Base-by-base conservation (phyloP, 768 basidiomycete genomes). In the Hirschioporus abietinus region DNA sequence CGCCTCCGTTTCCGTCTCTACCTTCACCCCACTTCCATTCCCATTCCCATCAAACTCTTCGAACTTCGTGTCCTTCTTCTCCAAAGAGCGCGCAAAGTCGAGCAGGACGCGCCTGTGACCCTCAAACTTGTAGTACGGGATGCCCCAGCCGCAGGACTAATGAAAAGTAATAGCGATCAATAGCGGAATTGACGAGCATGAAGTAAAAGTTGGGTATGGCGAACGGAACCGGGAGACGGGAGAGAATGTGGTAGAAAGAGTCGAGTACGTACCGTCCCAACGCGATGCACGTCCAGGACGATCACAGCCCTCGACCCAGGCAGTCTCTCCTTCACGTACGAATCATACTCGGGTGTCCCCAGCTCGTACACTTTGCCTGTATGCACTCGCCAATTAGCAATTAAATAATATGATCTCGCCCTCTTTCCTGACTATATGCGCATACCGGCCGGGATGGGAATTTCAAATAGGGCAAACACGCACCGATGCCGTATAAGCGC, bases 121-220 rank as follows among this genome's bases (percentile, higher is more conserved):
- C 58, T 83, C 74, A 75, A 84, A 90, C 52, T 80, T 77, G 72
- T 84, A 89, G 70, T 82, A 81, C 1, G 90, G 89, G 26, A 89
- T 82, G 0, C 82, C 82, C 69, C 81, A 90, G 24, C 89, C 88
- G 69, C 88, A 91, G 0, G 88, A 88, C 89, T 90, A 67, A 35
- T 2, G 25, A 17, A 25, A 4, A n/a, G n/a, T n/a, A n/a, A n/a
- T n/a, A n/a, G n/a, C n/a, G n/a, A n/a, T n/a, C n/a, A n/a, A n/a
- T n/a, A n/a, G n/a, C n/a, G n/a, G n/a, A n/a, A n/a, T n/a, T n/a
- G n/a, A n/a, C n/a, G n/a, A n/a, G n/a, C n/a, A n/a, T n/a, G n/a
- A n/a, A n/a, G n/a, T n/a, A n/a, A n/a, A n/a, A n/a, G n/a, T n/a
- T n/a, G n/a, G n/a, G n/a, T n/a, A n/a, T n/a, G n/a, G n/a, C n/a